phyloP scores from a whole-genome alignment of 2,329 filamentous ascomycete genomes.

The Elsinoe fawcettii region DNA sequence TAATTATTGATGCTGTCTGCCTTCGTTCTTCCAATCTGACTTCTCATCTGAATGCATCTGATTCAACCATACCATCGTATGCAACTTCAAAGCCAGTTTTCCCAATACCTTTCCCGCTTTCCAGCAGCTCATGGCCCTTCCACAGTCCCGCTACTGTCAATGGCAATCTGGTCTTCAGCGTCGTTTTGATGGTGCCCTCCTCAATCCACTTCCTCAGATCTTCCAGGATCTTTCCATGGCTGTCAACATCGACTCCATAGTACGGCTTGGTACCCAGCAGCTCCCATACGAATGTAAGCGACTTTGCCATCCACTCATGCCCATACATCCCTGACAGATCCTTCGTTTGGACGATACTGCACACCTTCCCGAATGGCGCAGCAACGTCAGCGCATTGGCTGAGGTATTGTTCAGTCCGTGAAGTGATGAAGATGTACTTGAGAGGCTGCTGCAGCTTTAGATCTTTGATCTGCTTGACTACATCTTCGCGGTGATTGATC shows the following conservation, averaged over 20 bases:
- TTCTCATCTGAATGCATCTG: conserved; percentile 12
- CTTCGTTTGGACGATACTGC: conserved; percentile 39
- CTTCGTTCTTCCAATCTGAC: not conserved
- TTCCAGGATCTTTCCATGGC: conserved; percentile 35
- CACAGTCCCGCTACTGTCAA: conserved; percentile 33
- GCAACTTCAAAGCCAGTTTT: conserved; percentile 33
- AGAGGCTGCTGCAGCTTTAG: conserved; percentile 32
- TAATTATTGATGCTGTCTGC: not conserved
- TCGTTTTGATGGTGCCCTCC: conserved; percentile 32
- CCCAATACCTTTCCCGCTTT: conserved; percentile 32
- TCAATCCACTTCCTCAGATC: conserved; percentile 31
- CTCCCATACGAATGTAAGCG: conserved; percentile 37
- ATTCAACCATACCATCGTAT: conserved; percentile 12
- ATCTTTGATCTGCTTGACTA: conserved; percentile 32
- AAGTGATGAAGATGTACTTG: conserved; percentile 39
- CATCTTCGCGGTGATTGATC: conserved; percentile 36
- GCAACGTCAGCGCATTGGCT: conserved; percentile 32
- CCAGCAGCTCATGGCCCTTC: conserved; percentile 34
- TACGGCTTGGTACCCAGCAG: conserved; percentile 37
- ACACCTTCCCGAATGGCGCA: conserved; percentile 39
- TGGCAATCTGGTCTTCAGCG: conserved; percentile 32
- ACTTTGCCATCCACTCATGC: conserved; percentile 41
- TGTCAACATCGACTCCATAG: conserved; percentile 33
- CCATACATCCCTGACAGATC: conserved; percentile 37
- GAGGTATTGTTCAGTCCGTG: conserved; percentile 36